Percentiles rank a stretch among this genome's conserved stretches.
phyloP scores from a whole-genome alignment of 2,329 filamentous ascomycete genomes.

The Raffaelea albimanens region DNA sequence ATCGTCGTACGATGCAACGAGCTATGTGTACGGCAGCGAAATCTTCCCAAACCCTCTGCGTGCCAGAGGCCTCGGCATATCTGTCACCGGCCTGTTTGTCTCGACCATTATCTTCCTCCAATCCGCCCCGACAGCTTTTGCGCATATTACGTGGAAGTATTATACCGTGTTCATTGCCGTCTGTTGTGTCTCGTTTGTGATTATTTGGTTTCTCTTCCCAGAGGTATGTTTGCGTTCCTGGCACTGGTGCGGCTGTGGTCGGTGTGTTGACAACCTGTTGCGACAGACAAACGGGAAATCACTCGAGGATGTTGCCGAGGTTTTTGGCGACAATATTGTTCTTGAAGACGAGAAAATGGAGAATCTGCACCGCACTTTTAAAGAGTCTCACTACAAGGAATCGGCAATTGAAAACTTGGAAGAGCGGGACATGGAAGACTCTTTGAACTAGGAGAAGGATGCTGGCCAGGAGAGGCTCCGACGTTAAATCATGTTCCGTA shows the following conservation, averaged over 20 bases:
- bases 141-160: slow-evolving; percentile 2
- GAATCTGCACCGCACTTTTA: neutral
- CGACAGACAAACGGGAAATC: neutral
- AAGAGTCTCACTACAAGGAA: neutral
- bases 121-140: slow-evolving; percentile 1
- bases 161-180: slow-evolving; percentile 3
- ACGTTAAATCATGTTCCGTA: too few species aligned
- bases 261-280: too few species aligned
- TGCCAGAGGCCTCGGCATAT: slow-evolving; percentile 40
- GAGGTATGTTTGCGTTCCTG: neutral
- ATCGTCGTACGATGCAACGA: neutral
- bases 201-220: neutral
- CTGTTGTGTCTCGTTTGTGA: neutral
- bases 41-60: slow-evolving; percentile 44
- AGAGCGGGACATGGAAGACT: too few species aligned
- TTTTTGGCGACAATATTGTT: neutral
- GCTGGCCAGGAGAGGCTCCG: too few species aligned
- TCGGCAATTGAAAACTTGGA: neutral
- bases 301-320: neutral
- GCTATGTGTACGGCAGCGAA: slow-evolving; percentile 35
- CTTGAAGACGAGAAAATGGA: neutral
- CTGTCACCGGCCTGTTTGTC: slow-evolving; percentile 3
- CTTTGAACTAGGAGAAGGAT: too few species aligned
- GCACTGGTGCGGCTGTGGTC: too few species aligned
- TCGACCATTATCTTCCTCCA: slow-evolving; percentile 3